phyloP scores from a whole-genome alignment of 2,329 filamentous ascomycete species.

The Verruconis gallopava region DNA sequence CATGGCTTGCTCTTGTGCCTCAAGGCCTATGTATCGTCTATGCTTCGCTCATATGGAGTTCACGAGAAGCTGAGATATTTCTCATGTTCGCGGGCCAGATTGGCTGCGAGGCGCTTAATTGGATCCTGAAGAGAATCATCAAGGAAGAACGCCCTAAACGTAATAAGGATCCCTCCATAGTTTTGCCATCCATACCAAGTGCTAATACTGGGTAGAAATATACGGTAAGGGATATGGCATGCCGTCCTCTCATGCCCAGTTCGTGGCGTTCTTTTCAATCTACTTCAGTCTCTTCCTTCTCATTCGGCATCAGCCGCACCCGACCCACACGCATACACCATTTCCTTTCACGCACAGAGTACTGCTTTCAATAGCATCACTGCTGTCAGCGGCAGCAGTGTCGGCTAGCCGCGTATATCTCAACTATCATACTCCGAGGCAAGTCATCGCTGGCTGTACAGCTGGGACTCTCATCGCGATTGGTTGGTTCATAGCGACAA shows the following conservation, averaged over 20 bases:
- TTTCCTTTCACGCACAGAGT: slow-evolving; percentile 50
- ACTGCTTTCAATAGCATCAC: slow-evolving; percentile 31
- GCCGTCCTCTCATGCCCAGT: slow-evolving; percentile 92
- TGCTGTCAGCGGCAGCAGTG: slow-evolving; percentile 37
- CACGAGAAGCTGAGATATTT: slow-evolving; percentile 76
- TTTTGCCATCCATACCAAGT: background rate
- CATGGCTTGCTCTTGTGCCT: slow-evolving; percentile 86
- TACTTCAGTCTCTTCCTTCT: slow-evolving; percentile 77
- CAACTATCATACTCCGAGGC: slow-evolving; percentile 78
- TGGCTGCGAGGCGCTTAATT: slow-evolving; percentile 83
- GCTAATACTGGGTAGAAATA: slow-evolving; percentile 36
- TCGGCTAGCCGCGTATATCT: slow-evolving; percentile 79
- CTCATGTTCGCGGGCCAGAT: slow-evolving; percentile 90
- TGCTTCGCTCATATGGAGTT: slow-evolving; percentile 77
- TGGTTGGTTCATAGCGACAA: slow-evolving; percentile 66
- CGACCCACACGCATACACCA: slow-evolving; percentile 33
- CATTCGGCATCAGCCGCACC: slow-evolving; percentile 54
- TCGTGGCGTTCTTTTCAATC: slow-evolving; percentile 80
- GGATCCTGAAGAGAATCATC: slow-evolving; percentile 75
- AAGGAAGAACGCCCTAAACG: slow-evolving; percentile 79
- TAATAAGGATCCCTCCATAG: slow-evolving; percentile 23
- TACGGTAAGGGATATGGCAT: slow-evolving; percentile 94
- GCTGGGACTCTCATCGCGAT: slow-evolving; percentile 61
- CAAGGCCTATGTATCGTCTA: slow-evolving; percentile 87
- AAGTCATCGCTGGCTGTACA: slow-evolving; percentile 68